phyloP scores from a whole-genome alignment of 257 asterid species.

The Solanum dulcamara region DNA sequence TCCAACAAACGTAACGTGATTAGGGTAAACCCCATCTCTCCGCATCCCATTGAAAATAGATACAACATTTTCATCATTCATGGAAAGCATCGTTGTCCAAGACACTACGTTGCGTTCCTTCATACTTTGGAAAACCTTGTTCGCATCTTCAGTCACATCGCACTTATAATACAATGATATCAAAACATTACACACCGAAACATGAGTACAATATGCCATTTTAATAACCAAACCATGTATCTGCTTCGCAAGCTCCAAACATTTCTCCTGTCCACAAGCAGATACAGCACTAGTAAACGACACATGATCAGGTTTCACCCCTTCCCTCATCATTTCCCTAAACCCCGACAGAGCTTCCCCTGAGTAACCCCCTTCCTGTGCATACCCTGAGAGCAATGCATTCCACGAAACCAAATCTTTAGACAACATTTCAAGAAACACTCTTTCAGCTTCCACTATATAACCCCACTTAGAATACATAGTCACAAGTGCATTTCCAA shows the following conservation, averaged over 20 bases:
- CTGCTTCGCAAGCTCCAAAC: conserved; percentile 60
- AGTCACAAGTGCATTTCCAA: conserved; percentile 73
- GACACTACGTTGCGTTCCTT: conserved; percentile 58
- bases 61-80: conserved; percentile 46
- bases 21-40: conserved; percentile 46
- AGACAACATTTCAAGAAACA: conserved; percentile 39
- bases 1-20: conserved; percentile 79
- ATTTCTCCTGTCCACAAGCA: conserved; percentile 72
- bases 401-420: conserved; percentile 92
- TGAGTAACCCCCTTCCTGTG: conserved; percentile 67
- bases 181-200: conserved; percentile 71
- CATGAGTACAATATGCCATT: conserved; percentile 44
- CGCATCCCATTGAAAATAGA: conserved; percentile 53
- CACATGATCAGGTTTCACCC: conserved; percentile 52
- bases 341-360: conserved; percentile 35
- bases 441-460: conserved; percentile 43
- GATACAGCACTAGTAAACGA: conserved; percentile 66
- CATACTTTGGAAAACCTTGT: conserved; percentile 35
- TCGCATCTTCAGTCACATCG: conserved; percentile 33
- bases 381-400: conserved; percentile 75
- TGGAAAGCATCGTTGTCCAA: conserved; percentile 86
- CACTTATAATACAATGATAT: conserved; percentile 73
- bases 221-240: conserved; percentile 46
- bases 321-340: conserved; percentile 45
- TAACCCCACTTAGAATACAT: conserved; percentile 59